Base-by-base conservation (phyloP, 1,284 basidiomycete species). In the Grifola frondosa region DNA sequence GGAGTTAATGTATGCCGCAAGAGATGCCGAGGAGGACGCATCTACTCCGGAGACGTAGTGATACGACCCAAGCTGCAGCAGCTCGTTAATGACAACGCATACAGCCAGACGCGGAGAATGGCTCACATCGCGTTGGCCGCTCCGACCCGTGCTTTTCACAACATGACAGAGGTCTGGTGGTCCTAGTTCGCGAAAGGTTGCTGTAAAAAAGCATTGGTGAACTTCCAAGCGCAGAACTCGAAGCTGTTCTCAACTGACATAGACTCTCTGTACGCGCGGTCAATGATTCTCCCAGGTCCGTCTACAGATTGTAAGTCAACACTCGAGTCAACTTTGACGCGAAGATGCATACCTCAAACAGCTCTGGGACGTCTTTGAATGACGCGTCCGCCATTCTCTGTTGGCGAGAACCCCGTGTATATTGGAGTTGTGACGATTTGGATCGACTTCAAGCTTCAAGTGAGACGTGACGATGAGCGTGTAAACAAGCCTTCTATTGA, bases 1-100 rank as follows among this genome's bases (percentile, higher is more conserved):
- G 12, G 92, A 96, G 73, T 99, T 99, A 67, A 99, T 89, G 69
- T 99, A 99, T 5, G 96, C 96, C 8, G 96, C 97, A 10, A 99
- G 78, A 0, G 94, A 97, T 3, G 96, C 97, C 10, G 94, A 97
- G 2, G 94, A 97, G 9, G 93, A 97, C 1, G 96, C 93, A 65
- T 99, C 96, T 37, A 98, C 91, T 21, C 96, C 96, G 0, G 96
- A 98, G 44, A 97, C 81, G 62, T 88, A 94, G 69, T 97, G 94
- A 64, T 96, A 97, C 20, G 92, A 95, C 30, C 91, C 91, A 44
- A 91, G 71, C 91, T 96, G 59, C 21, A 44, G 44, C 26, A 37
- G 19, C 19, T 20, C 24, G 44, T 52, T 40, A 37, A 46, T 39
- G 25, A 41, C 35, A 37, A 49, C 46, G 38, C 29, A 17, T 37